Evolutionary conservation across 2,329 filamentous ascomycete species (phyloP), one percentile per base, ranked within the genome.

Genomic region (Pochonia chlamydosporia): DNA sequence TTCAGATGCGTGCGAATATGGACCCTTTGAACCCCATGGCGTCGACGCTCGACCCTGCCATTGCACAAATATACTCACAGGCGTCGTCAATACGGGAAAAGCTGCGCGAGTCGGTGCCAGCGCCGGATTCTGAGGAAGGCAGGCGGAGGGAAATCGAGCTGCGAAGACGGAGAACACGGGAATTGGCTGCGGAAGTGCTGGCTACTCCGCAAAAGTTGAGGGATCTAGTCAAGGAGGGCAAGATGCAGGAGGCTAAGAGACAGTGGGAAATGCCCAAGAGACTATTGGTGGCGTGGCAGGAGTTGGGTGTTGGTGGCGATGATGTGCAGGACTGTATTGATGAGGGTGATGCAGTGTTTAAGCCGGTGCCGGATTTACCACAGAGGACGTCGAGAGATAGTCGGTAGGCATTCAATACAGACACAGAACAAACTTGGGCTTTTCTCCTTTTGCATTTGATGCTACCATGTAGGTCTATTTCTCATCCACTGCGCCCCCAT

Each of bases 1-100:
- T n/a, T n/a, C n/a, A 82, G 73, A 91, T 93, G 87, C 76, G 87
- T 49, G 76, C 80, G 26, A 89, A 84, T 54, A 91, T 92, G 86
- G 87, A 90, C 57, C 86, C 85, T 3, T 63, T 90, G 40, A 85
- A 85, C 50, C 85, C 86, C 1, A 82, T 86, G 65, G 85, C 84
- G 2, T 82, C 81, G 40, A 89, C 84, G 0, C 74, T 91, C 26
- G 81, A 85, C 54, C 82, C 83, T 3, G 86, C 86, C 31, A 86
- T 92, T 43, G 78, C 79, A 3, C 83, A 87, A 52, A 89, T 92
- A 55, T 88, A 87, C 56, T 75, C 75, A 28, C 74, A 79, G 57
- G 78, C 79, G 6, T 72, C 68, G 3, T 67, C 70, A 33, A 83
- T 83, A 56, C 71, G 74, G 52, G 74, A 76, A 50, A 67, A 69